phyloP scores from a whole-genome alignment of 768 basidiomycete genomes.

The Plicaturopsis crispa region DNA sequence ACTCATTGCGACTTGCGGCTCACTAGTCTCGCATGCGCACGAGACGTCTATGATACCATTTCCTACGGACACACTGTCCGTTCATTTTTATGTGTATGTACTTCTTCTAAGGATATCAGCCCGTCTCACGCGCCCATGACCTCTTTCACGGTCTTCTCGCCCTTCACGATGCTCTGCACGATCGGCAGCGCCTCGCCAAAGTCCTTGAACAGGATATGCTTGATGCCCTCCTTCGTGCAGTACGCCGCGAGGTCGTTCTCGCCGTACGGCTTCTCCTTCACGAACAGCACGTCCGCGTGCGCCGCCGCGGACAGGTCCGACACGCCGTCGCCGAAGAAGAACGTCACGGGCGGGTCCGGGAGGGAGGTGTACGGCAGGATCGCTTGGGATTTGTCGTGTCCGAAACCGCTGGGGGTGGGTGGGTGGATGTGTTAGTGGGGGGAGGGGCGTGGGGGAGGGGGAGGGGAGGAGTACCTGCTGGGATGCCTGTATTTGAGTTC shows the following conservation, averaged over 20 bases:
- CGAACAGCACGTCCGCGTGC: conserved; percentile 93
- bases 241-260: conserved; percentile 85
- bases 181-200: conserved; percentile 56
- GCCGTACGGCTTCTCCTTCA: conserved; percentile 69
- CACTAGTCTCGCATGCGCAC: too few species aligned
- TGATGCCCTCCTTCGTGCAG: conserved; percentile 72
- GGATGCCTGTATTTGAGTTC: conserved; percentile 86
- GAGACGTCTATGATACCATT: too few species aligned
- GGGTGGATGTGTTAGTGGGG: background rate
- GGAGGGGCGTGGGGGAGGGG: too few species aligned
- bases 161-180: conserved; percentile 66
- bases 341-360: conserved; percentile 64
- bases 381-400: conserved; percentile 95
- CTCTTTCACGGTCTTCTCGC: conserved; percentile 49
- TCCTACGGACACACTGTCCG: too few species aligned
- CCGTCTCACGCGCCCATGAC: too few species aligned
- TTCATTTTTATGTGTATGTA: too few species aligned
- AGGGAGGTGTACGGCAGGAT: conserved; percentile 86
- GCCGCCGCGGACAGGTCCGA: conserved; percentile 91
- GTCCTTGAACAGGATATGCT: conserved; percentile 70
- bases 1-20: too few species aligned
- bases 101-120: too few species aligned
- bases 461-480: conserved; percentile 72
- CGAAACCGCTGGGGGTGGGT: conserved; percentile 65
- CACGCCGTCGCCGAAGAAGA: conserved; percentile 98